Evolutionary conservation across 495 filamentous ascomycete genomes (phyloP), one percentile per base, ranked within the genome.

Genomic region (Annulohypoxylon moriforme): DNA sequence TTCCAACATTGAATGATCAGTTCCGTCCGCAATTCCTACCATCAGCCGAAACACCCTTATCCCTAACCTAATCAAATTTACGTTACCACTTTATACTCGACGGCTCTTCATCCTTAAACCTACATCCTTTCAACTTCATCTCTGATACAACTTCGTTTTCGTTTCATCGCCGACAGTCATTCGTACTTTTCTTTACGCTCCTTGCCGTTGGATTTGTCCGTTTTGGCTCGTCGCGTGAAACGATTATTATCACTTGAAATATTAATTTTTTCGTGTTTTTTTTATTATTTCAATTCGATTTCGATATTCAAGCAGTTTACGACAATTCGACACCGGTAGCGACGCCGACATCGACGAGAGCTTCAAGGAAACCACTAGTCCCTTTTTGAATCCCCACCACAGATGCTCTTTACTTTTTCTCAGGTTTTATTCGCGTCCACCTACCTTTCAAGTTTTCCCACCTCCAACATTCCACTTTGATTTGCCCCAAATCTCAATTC

Each of bases 41-140:
- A 25, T 50, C 44, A 9, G 46, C 10, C 46, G 22, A 24, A 20
- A 20, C 46, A 52, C 13, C 24, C 47, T n/a, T 52, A n/a, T 25
- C 47, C 47, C 24, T 52, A 52, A 25, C 59, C 14, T 42, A 31
- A 56, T 57, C 61, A 60, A 69, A 60, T 60, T 65, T 65, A 44
- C 33, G 4, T 24, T 55, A 55, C 50, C 14, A 33, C 50, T 34
- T 34, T 29, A 52, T 25, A 52, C 24, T 29, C 3, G 7, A 7
- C 22, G 2, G 24, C 47, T 3, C 25, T 13, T 52, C 13, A 11
- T 3, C 18, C 40, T 18, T 44, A 44, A 44, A 49, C 18, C 20
- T 29, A 29, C 24, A 29, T 2, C 5, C 47, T 5, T 27, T n/a
- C 47, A 52, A 29, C 38, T 56, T 40, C 36, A n/a, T 36, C 6